Evolutionary conservation across 2,329 filamentous ascomycete species (phyloP), one percentile per base, ranked within the genome.

Genomic region (Scedosporium dehoogii): DNA sequence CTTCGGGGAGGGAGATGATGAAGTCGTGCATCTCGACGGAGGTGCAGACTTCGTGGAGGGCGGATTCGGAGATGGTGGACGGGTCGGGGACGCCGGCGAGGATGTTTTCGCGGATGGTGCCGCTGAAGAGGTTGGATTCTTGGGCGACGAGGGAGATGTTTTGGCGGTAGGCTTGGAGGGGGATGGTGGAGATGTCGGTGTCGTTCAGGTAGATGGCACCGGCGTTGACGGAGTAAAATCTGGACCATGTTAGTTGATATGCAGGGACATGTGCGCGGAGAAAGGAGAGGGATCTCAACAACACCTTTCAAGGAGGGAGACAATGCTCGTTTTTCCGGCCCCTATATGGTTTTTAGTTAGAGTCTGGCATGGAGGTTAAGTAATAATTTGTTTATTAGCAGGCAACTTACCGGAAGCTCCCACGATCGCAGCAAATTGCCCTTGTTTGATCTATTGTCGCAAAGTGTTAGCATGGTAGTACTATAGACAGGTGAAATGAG

Each of bases 1-100:
- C 75, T 12, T 73, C 67, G 0, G 90, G 85, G 0, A 97, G 81
- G 2, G 85, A 88, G 16, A 75, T 70, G 65, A 96, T 85, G 72
- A 96, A 96, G 0, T 90, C 85, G 68, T 92, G 84, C 63, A 96
- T 87, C 0, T 87, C 86, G 0, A 85, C 84, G 44, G 80, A 76
- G 1, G 76, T 76, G 0, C 87, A 60, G 6, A 63, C 62, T 10
- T 48, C 38, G 38, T 62, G 58, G 25, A 66, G 38, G 3, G 51
- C 38, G 42, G 42, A 33, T 14, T 62, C 51, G 23, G 60, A 46
- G 6, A 59, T 53, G 42, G 27, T 53, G 6, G 53, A 41, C n/a
- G 46, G 21, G 18, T 21, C 9, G 29, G 48, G 29, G n/a, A 61
- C 16, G 61, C 61, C 61, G 0, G 90, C 77, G 1, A 87, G 72